Evolutionary conservation across 176 grass and related monocot species (phyloP).

Genomic region (Musa schizocarpa): DNA sequence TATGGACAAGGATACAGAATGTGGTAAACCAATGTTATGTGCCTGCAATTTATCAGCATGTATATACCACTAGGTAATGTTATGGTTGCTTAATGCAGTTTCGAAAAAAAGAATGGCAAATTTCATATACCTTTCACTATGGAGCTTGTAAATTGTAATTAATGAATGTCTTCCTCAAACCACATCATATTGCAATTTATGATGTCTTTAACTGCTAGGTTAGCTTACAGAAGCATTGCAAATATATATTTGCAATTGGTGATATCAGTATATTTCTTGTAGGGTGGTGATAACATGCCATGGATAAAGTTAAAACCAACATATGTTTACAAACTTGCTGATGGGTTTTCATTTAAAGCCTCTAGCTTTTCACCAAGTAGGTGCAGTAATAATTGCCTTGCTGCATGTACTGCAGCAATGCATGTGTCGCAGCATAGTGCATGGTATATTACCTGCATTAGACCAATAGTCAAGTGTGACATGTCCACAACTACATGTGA

Average conservation of each 20-base stretch:
- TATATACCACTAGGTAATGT: background rate
- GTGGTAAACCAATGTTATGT: background rate
- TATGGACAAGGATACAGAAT: background rate
- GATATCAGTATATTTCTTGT: too few relatives aligned
- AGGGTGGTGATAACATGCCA: too few relatives aligned
- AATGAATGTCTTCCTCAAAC: background rate
- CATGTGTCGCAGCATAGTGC: background rate
- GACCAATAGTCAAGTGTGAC: background rate
- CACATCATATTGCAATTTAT: background rate
- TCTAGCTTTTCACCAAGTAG: background rate
- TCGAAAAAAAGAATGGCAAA: too few relatives aligned
- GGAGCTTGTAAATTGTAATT: background rate
- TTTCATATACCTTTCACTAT: background rate
- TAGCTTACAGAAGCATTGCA: background rate
- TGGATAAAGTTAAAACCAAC: too few relatives aligned
- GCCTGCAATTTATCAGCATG: background rate
- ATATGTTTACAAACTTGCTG: too few relatives aligned
- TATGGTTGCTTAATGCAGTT: too few relatives aligned
- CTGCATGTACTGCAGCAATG: background rate
- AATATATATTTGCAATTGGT: background rate
- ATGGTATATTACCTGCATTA: background rate
- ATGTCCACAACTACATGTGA: background rate
- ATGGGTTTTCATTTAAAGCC: background rate
- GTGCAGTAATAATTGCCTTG: too few relatives aligned
- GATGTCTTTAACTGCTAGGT: background rate